Percentiles rank a stretch among this genome's conserved stretches.
Conservation (phyloP, 1,284 basidiomycete genomes). For the Veloporphyrellus conicus region DNA sequence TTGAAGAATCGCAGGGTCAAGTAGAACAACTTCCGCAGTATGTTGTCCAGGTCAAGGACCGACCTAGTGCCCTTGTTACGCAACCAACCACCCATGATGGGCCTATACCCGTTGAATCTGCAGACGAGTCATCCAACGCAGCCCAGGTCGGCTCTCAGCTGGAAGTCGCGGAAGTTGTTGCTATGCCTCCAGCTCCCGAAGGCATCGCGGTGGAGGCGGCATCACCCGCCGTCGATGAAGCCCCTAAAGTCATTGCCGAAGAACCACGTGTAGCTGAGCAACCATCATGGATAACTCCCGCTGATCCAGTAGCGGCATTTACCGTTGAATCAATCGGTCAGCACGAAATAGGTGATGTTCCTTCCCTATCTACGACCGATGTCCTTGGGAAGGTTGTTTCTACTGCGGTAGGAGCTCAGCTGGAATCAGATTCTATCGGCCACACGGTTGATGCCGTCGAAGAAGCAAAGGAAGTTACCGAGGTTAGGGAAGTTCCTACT, state of each 20-base stretch:
- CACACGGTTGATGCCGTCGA: slow-evolving; percentile 9
- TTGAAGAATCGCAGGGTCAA: neutral
- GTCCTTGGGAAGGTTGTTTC: slow-evolving; percentile 1
- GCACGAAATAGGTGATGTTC: slow-evolving; percentile 8
- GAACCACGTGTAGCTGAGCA: slow-evolving; percentile 5
- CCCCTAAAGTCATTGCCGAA: slow-evolving; percentile 1
- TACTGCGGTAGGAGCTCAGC: slow-evolving; percentile 16
- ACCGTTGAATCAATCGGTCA: slow-evolving; percentile 6
- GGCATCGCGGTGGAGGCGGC: neutral
- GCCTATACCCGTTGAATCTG: neutral
- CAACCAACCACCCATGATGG: neutral
- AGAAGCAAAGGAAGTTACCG: slow-evolving; percentile 14
- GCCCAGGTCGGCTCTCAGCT: slow-evolving; percentile 5
- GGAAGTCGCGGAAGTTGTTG: slow-evolving; percentile 5
- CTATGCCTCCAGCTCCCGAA: slow-evolving; percentile 3
- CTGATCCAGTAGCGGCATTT: slow-evolving; percentile 7
- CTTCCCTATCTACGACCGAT: neutral
- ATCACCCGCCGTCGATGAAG: neutral
- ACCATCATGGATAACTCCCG: slow-evolving; percentile 5
- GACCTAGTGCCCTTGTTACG: neutral
- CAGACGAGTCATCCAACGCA: neutral
- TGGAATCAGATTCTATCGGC: slow-evolving; percentile 7
- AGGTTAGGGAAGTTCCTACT: slow-evolving; percentile 17
- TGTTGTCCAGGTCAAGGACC: neutral
- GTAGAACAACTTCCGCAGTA: neutral